Conservation (phyloP, 805 yeast genomes). For the Yarrowia yakushimensis region DNA sequence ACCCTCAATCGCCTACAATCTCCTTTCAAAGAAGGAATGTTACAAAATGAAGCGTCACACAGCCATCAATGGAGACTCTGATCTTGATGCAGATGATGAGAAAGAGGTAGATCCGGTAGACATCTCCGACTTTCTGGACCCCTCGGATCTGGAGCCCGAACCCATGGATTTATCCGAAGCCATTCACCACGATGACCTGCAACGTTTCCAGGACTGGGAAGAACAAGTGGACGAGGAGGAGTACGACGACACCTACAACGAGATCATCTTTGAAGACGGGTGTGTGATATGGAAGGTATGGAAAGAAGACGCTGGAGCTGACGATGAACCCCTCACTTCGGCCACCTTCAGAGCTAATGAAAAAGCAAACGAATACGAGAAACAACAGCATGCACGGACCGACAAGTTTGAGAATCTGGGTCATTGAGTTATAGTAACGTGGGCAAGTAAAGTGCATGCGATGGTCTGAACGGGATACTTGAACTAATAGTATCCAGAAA, state of each 20-base stretch:
- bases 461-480: too few species aligned
- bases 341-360: neutral
- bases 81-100: slow-evolving; percentile 18
- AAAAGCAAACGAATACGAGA: slow-evolving; percentile 4
- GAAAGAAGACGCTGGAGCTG: slow-evolving; percentile 4
- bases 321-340: neutral
- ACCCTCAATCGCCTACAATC: neutral
- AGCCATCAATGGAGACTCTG: slow-evolving; percentile 15
- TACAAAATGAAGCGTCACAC: neutral
- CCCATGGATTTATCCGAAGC: slow-evolving; percentile 8
- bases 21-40: neutral
- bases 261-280: neutral
- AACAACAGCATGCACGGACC: slow-evolving; percentile 1
- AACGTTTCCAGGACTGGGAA: neutral
- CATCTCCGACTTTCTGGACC: neutral
- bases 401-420: neutral
- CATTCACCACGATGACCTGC: slow-evolving; percentile 3
- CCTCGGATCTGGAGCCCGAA: slow-evolving; percentile 12
- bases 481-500: too few species aligned
- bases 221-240: slow-evolving; percentile 17
- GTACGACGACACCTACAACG: slow-evolving; percentile 12
- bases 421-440: neutral
- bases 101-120: neutral
- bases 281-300: slow-evolving; percentile 2
- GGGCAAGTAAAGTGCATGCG: too few species aligned